A percentile compares a stretch with the other conserved stretches of the same genome.
Conservation (phyloP, 2,329 filamentous ascomycete genomes). For the Fusarium austroafricanum region DNA sequence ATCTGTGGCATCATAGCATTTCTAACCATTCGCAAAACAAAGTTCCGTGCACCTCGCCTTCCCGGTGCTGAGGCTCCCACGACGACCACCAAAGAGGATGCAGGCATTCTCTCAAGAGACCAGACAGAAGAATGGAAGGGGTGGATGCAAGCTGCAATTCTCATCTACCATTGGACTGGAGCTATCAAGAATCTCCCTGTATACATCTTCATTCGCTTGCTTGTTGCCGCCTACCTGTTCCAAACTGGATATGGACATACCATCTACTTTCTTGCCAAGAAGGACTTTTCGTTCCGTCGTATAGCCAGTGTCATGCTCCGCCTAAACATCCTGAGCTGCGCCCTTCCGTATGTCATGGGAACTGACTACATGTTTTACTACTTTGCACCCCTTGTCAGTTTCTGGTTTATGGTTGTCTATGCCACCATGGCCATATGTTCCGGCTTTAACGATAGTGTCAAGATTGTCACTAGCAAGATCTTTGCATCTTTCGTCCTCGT, state of each 20-base stretch:
- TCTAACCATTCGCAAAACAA: slow-evolving; percentile 36
- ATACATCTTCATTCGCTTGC: slow-evolving; percentile 65
- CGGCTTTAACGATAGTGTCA: slow-evolving; percentile 56
- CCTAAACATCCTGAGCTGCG: slow-evolving; percentile 66
- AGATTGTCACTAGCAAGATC: slow-evolving; percentile 61
- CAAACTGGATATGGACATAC: slow-evolving; percentile 72
- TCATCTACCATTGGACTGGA: slow-evolving; percentile 69
- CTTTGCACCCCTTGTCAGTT: slow-evolving; percentile 68
- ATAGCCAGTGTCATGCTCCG: slow-evolving; percentile 65
- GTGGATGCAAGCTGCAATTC: slow-evolving; percentile 67
- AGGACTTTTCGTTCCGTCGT: slow-evolving; percentile 67
- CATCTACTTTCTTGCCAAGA: slow-evolving; percentile 65
- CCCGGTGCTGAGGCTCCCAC: slow-evolving; percentile 6
- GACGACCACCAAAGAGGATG: slow-evolving; percentile 24
- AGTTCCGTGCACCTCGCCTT: slow-evolving; percentile 26
- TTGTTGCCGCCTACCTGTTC: slow-evolving; percentile 70
- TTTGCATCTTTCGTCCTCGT: slow-evolving; percentile 54
- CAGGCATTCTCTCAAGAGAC: slow-evolving; percentile 54
- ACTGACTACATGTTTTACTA: slow-evolving; percentile 66
- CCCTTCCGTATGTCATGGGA: slow-evolving; percentile 66
- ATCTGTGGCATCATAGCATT: slow-evolving; percentile 22
- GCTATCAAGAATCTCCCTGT: slow-evolving; percentile 60
- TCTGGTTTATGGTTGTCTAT: slow-evolving; percentile 72
- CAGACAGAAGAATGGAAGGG: slow-evolving; percentile 76
- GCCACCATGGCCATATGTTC: slow-evolving; percentile 59